Evolutionary conservation across 2,329 filamentous ascomycete genomes (phyloP).

Genomic region (Herpotrichia juniperi): DNA sequence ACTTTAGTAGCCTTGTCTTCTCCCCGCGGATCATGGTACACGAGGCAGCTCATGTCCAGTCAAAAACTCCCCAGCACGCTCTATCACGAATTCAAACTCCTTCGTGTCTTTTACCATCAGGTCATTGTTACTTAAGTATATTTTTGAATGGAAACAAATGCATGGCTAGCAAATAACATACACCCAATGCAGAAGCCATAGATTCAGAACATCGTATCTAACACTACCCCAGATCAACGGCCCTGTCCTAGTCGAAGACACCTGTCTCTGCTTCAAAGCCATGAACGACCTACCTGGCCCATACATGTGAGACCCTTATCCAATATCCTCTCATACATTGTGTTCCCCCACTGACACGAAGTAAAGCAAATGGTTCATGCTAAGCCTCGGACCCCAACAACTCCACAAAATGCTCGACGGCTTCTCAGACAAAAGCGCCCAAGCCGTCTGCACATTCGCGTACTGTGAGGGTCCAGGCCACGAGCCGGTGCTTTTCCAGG

Average conservation of each 20-base stretch:
- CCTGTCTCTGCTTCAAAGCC: conserved; percentile 89
- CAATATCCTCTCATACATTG: neutral
- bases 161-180: no score
- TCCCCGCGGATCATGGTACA: no score
- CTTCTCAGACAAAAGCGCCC: conserved; percentile 87
- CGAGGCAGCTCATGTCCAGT: no score
- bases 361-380: conserved; percentile 89
- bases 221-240: conserved; percentile 68
- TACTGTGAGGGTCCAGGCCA: conserved; percentile 86
- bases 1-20: no score
- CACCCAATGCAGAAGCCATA: no score
- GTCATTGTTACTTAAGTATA: no score
- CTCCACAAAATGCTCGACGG: conserved; percentile 89
- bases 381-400: conserved; percentile 79
- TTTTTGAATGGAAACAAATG: no score
- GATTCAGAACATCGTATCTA: neutral
- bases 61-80: no score
- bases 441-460: conserved; percentile 95
- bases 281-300: conserved; percentile 90
- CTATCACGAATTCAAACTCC: no score
- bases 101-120: no score
- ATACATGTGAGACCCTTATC: conserved; percentile 75
- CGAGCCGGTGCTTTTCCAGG: conserved; percentile 88
- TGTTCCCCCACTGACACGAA: conserved; percentile 1
- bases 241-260: conserved; percentile 94